Conservation (phyloP, 345 rosid genomes). For the Gossypium mustelinum region DNA sequence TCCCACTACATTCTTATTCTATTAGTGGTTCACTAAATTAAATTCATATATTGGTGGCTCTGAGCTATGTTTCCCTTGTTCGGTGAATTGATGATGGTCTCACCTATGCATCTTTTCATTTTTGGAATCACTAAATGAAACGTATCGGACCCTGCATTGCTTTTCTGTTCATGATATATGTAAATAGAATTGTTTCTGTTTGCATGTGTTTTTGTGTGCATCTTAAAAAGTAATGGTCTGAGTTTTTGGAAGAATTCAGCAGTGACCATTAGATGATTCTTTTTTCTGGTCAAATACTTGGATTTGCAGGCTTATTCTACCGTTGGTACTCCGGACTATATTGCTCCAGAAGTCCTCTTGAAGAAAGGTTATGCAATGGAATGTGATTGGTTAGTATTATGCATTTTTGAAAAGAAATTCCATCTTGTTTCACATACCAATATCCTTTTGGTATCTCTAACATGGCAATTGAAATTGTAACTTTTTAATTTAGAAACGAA, state of each 20-base stretch:
- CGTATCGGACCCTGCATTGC: not conserved
- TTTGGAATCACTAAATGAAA: not conserved
- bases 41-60: not conserved
- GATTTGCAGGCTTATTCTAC: constrained; percentile 91
- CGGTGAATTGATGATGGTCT: constrained; percentile 16
- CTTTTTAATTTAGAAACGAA: not conserved
- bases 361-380: constrained; percentile 99
- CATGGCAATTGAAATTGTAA: not conserved
- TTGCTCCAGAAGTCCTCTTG: constrained; percentile 91
- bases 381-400: constrained; percentile 78
- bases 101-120: not conserved
- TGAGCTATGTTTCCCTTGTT: not conserved
- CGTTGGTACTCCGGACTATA: constrained; percentile 96
- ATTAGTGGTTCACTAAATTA: constrained; percentile 3
- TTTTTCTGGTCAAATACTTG: constrained; percentile 8
- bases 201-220: not conserved
- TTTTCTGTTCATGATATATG: not conserved
- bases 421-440: not conserved
- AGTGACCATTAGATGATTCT: not conserved
- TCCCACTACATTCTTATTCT: not conserved
- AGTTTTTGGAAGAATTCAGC: constrained; percentile 13
- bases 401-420: constrained; percentile 9
- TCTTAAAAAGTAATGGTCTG: not conserved
- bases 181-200: constrained; percentile 7
- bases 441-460: not conserved